Evolutionary conservation across 257 asterid species (phyloP), one percentile per base, ranked within the genome.

Genomic region (Nicotiana undulata): DNA sequence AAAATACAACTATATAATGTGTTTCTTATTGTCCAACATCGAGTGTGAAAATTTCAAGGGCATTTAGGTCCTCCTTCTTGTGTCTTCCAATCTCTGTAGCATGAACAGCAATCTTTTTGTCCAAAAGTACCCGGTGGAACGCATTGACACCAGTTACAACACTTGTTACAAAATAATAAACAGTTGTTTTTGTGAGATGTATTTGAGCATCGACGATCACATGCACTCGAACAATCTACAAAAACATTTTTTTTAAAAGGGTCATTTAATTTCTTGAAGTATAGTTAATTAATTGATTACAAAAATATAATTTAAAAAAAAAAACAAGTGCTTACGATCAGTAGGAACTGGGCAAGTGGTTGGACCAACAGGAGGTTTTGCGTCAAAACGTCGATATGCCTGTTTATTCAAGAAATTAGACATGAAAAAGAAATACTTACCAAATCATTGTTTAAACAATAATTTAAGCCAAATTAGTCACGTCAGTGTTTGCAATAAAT

Each of bases 1-100:
- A n/a, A n/a, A n/a, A n/a, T n/a, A n/a, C n/a, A n/a, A n/a, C n/a
- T n/a, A n/a, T n/a, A n/a, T n/a, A n/a, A n/a, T n/a, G n/a, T n/a
- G 5, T 24, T 59, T 40, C 3, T 40, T 9, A 59, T n/a, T 20
- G n/a, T 16, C 46, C 29, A 79, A 79, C 40, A 68, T 82, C 1
- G 2, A 58, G 4, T 55, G 24, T 51, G 3, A 15, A 0, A 80
- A 5, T 12, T 59, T 83, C 82, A 85, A 79, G 88, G 88, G 34
- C 88, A 85, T 26, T 82, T 85, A 4, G 87, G 85, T 17, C 78
- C 70, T 34, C 85, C 83, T 72, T 53, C n/a, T 60, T 81, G 10
- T 18, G 80, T 81, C 55, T 75, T 64, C 85, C 85, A 74, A 49
- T 82, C 59, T 7, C 58, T 17, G 1, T 85, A 85, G 37, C 85